Percentiles rank a stretch among this genome's conserved stretches.
Conservation (phyloP, 2,329 filamentous ascomycete genomes). For the Emergomyces africanus region DNA sequence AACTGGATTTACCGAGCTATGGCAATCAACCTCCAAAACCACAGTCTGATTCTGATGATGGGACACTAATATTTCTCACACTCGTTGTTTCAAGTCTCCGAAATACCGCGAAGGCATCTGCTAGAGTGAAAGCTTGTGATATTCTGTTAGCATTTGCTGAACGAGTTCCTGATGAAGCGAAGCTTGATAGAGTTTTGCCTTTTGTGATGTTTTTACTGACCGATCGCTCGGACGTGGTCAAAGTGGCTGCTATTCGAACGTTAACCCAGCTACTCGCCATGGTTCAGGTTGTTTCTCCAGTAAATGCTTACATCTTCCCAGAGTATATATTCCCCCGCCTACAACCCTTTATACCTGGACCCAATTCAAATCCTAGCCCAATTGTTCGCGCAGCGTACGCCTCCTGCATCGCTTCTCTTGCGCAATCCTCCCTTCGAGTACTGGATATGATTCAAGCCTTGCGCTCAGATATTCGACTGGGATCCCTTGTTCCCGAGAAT, state of each 20-base stretch:
- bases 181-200: slow-evolving; percentile 82
- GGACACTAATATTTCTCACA: slow-evolving; percentile 82
- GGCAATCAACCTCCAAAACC: slow-evolving; percentile 54
- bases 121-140: slow-evolving; percentile 79
- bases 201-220: slow-evolving; percentile 74
- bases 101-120: slow-evolving; percentile 78
- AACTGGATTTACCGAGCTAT: slow-evolving; percentile 76
- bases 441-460: slow-evolving; percentile 85
- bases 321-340: slow-evolving; percentile 52
- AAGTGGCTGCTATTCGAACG: slow-evolving; percentile 71
- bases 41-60: slow-evolving; percentile 62
- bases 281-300: slow-evolving; percentile 71
- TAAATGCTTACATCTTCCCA: slow-evolving; percentile 55
- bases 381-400: slow-evolving; percentile 84
- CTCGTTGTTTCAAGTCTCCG: slow-evolving; percentile 78
- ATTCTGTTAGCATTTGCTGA: slow-evolving; percentile 85
- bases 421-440: slow-evolving; percentile 71
- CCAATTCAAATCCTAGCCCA: slow-evolving; percentile 46
- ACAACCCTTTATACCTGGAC: slow-evolving; percentile 42
- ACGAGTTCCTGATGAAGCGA: slow-evolving; percentile 84
- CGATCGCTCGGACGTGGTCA: slow-evolving; percentile 73
- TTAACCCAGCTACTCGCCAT: slow-evolving; percentile 80
- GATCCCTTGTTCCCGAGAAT: slow-evolving; percentile 59
- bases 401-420: slow-evolving; percentile 77
- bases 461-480: slow-evolving; percentile 67